Percentiles rank a stretch among this genome's conserved stretches.
Evolutionary conservation across 2,329 filamentous ascomycete species (phyloP).

Genomic region (Fusarium albosuccineum): DNA sequence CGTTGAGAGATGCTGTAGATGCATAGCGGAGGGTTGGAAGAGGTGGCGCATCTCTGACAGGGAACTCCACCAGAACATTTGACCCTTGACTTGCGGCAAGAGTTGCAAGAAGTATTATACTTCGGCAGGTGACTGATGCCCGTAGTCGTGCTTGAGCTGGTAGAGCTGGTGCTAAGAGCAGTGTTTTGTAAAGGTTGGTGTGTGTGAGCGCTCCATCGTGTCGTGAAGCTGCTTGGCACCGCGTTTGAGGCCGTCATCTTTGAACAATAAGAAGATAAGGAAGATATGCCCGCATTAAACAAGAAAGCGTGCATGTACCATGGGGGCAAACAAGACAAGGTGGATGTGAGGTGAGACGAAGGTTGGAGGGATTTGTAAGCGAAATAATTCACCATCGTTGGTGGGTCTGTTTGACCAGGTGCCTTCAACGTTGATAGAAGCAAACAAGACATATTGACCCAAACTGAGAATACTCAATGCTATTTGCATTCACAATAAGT

Average conservation of each 20-base stretch:
- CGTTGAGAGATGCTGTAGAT: slow-evolving; percentile 16
- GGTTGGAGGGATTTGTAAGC: slow-evolving; percentile 9
- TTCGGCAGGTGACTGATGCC: not conserved
- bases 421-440: not conserved
- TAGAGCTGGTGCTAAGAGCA: not conserved
- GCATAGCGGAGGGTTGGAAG: not conserved
- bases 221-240: slow-evolving; percentile 1
- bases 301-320: too few relatives aligned
- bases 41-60: slow-evolving; percentile 3
- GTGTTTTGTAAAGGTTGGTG: not conserved
- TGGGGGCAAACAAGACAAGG: too few relatives aligned
- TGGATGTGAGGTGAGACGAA: too few relatives aligned
- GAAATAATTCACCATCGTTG: not conserved
- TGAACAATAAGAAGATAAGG: too few relatives aligned
- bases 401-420: not conserved
- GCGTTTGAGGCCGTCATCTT: not conserved
- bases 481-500: too few relatives aligned
- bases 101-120: slow-evolving; percentile 23
- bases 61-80: slow-evolving; percentile 16
- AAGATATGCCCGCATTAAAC: too few relatives aligned
- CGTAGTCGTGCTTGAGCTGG: not conserved
- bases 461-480: too few relatives aligned
- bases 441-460: not conserved
- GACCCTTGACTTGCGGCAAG: slow-evolving; percentile 18
- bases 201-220: slow-evolving; percentile 2